Base-by-base conservation (phyloP, 805 yeast genomes). In the Peterozyma xylosa region DNA sequence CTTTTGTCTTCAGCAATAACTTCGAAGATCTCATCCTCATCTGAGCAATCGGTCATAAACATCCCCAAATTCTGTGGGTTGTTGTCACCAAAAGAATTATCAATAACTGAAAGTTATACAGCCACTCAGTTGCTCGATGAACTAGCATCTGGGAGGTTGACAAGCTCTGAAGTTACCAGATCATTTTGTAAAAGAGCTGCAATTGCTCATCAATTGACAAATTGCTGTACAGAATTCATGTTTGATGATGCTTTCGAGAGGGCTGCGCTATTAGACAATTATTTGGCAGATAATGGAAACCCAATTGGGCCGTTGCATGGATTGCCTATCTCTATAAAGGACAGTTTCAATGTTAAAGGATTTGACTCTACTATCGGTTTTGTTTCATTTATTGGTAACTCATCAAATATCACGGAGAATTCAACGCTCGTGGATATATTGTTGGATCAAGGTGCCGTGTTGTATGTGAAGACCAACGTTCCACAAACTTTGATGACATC, bases 231-330 rank as follows among this genome's bases (percentile, higher is more conserved):
- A 9, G 69, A 65, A 42, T 57, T 63, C 13, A 61, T 80, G 57
- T 62, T 74, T 33, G 76, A 74, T 10, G 73, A 74, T 45, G 86
- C 84, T 11, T 60, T 78, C 43, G 63, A 63, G 45, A 64, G 70
- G 44, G 85, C 85, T 10, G 56, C 68, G 51, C 64, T 55, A 42
- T 65, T 77, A 46, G 87, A 80, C 52, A 70, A 66, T 27, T 71
- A 72, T 52, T 73, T 51, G 44, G 59, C 56, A 45, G 51, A 63
- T 35, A 56, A 66, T 38, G 81, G 80, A 10, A 68, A 72, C 49
- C 58, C 69, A 2, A 53, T 74, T 38, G 84, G 84, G 21, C 81
- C 84, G 1, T 66, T 79, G 38, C 83, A 78, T 50, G 85, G 85
- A 1, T 56, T 79, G 30, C 85, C 85, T 2, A 60, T 48, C 58